These are phyloP conservation scores for Zostera marina DNA, from an alignment of 116 monocot genomes.

Conservation along the genomic window DNA sequence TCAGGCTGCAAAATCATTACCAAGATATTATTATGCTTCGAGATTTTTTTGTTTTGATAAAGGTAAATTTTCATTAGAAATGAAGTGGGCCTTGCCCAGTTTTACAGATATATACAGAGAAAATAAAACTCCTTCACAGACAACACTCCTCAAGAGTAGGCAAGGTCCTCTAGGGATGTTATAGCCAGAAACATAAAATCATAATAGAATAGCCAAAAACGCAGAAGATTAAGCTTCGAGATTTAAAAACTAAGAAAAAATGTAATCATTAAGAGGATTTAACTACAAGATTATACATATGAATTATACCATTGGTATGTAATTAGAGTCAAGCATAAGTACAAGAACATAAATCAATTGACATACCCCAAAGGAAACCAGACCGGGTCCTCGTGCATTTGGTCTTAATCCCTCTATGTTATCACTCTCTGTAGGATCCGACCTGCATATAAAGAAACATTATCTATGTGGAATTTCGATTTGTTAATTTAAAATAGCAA, in stretches of 20 bases:
- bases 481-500: background rate
- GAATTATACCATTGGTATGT: background rate
- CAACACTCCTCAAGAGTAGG: no score
- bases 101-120: no score
- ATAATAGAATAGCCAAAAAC: no score
- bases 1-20: slow-evolving; percentile 69
- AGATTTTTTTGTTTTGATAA: no score
- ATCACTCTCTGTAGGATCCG: slow-evolving; percentile 99
- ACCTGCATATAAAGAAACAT: slow-evolving; percentile 45
- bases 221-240: no score
- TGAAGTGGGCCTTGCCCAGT: no score
- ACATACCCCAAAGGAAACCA: slow-evolving; percentile 97
- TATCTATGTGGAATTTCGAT: background rate
- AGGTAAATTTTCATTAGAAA: no score
- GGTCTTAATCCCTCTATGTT: slow-evolving; percentile 95
- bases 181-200: no score
- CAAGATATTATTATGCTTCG: background rate
- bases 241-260: background rate
- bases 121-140: no score
- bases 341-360: background rate
- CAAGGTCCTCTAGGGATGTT: no score
- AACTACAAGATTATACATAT: no score
- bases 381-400: slow-evolving; percentile 97
- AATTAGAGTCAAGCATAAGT: background rate
- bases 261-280: background rate